Evolutionary conservation across 352 stramenopile species (phyloP), one percentile per base, ranked within the genome.

Genomic region (Phytophthora hibernalis): DNA sequence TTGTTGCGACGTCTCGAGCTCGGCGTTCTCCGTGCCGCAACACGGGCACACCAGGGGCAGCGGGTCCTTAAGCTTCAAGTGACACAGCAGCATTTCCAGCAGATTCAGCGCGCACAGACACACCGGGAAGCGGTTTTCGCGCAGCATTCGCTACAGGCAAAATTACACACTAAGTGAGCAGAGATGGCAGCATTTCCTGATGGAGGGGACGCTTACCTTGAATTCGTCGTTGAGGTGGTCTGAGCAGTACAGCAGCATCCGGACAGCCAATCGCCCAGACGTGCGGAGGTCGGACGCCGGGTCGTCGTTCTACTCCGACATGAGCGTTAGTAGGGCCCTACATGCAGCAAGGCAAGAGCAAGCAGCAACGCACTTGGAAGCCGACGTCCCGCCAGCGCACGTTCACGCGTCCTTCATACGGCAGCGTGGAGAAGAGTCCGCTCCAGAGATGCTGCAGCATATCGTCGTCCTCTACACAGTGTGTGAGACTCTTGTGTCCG

Each of bases 141-240:
- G 72, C 49, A 89, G 63, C 61, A 91, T 87, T 37, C 83, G 80
- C 83, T 91, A 52, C 35, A 62, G 15, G 38, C 16, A 65, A 52
- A 64, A 53, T 22, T 11, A 48, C 16, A 55, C 0, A n/a, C 10
- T 8, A 42, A 48, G 64, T 31, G 16, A 55, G 15, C 35, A n/a
- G 13, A 42, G 35, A 31, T 60, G 35, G 35, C 35, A 44, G 37
- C 16, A 18, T 18, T 31, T 31, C 26, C 5, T 31, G 0, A 0
- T n/a, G 5, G 21, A 44, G 16, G 9, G 8, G 7, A 44, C 16
- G n/a, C 12, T 5, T 45, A 87, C 82, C 62, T 91, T 88, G 57
- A 91, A 85, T 44, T 90, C 79, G 47, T 91, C 80, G 50, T 90
- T 87, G 42, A 84, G 64, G 52, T 88, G 77, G 16, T 91, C 83